Evolutionary conservation across 1,284 basidiomycete genomes (phyloP).

Genomic region (Apiotrichum mycotoxinovorans): DNA sequence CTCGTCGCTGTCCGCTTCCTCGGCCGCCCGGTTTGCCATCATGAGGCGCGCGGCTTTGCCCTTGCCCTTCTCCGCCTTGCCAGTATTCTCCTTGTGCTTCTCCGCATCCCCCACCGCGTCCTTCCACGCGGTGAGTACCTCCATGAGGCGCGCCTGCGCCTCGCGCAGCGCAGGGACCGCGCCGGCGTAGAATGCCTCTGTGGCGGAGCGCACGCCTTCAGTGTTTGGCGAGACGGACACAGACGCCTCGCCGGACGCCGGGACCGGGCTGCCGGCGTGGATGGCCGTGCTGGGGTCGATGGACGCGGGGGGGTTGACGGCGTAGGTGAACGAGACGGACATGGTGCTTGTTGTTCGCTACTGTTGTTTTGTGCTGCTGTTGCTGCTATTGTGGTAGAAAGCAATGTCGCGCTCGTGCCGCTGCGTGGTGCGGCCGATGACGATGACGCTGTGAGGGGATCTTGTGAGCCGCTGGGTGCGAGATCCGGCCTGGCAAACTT

Average conservation of each 20-base stretch:
- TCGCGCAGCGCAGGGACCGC: conserved; percentile 20
- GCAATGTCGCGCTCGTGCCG: too few species aligned
- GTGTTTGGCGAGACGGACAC: background rate
- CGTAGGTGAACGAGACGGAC: conserved; percentile 21
- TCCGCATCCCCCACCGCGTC: conserved; percentile 37
- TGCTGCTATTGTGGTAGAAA: too few species aligned
- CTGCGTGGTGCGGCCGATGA: too few species aligned
- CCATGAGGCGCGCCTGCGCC: conserved; percentile 28
- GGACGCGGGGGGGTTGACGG: conserved; percentile 21
- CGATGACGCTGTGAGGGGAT: too few species aligned
- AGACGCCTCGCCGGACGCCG: conserved; percentile 2
- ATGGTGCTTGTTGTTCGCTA: background rate
- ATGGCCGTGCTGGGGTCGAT: conserved; percentile 6
- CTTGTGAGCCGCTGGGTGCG: too few species aligned
- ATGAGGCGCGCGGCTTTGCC: conserved; percentile 34
- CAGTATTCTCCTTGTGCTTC: conserved; percentile 33
- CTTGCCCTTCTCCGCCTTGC: conserved; percentile 24
- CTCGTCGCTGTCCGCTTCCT: conserved; percentile 5
- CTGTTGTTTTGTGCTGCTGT: conserved; percentile 1
- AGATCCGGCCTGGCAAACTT: too few species aligned
- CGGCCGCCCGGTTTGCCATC: conserved; percentile 20
- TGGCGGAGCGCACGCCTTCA: conserved; percentile 12
- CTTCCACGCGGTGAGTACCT: conserved; percentile 34
- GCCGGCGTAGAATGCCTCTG: conserved; percentile 24
- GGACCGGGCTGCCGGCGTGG: conserved; percentile 10